These are phyloP conservation scores for Phylloporus sp. DNA, from an alignment of 768 basidiomycete genomes.

Conservation along the genomic window DNA sequence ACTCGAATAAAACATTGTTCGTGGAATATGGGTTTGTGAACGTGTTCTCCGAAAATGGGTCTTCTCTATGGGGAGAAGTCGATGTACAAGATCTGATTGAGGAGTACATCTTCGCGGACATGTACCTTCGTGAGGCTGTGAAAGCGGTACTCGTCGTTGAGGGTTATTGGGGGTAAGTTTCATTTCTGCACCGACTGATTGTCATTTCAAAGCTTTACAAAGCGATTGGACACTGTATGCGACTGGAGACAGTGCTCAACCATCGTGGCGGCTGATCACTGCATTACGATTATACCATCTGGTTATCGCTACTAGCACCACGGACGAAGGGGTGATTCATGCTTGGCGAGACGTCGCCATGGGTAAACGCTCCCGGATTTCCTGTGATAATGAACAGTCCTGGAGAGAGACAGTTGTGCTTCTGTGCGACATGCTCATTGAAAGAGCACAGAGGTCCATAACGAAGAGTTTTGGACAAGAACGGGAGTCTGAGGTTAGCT, in stretches of 20 bases:
- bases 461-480: background rate
- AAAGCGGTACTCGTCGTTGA: conserved; percentile 51
- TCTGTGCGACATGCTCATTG: conserved; percentile 38
- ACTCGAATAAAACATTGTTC: conserved; percentile 74
- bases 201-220: conserved; percentile 1
- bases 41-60: conserved; percentile 25
- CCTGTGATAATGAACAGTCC: conserved; percentile 44
- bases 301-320: conserved; percentile 28
- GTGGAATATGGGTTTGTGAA: conserved; percentile 89
- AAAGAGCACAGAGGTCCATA: conserved; percentile 29
- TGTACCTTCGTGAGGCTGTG: conserved; percentile 41
- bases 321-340: conserved; percentile 33
- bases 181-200: background rate
- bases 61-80: conserved; percentile 47
- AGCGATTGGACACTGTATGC: conserved; percentile 82
- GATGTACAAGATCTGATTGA: conserved; percentile 57
- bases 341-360: conserved; percentile 54
- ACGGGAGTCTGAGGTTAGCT: conserved; percentile 6
- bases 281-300: conserved; percentile 65
- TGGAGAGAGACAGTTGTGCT: conserved; percentile 41
- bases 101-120: conserved; percentile 44
- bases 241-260: conserved; percentile 57
- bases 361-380: conserved; percentile 44
- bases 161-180: conserved; percentile 81
- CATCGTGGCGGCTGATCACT: conserved; percentile 76